A percentile compares a stretch with the other conserved stretches of the same genome.
These are phyloP conservation scores for Lachancea sp. DNA, from an alignment of 805 yeast genomes.

Conservation along the genomic window DNA sequence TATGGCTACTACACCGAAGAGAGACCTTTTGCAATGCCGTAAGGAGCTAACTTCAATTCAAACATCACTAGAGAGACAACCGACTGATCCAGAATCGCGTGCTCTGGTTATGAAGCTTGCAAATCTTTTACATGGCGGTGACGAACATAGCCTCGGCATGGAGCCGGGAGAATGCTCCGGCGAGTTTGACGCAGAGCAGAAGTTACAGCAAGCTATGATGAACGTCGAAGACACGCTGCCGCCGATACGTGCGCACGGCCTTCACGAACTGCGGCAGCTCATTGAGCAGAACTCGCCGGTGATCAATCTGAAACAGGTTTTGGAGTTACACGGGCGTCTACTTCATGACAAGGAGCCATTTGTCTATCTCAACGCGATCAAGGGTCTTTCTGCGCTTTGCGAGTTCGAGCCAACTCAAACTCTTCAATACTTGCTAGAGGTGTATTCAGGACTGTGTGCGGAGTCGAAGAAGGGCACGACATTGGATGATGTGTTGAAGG, in stretches of 20 bases:
- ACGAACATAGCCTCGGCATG: not conserved
- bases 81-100: not conserved
- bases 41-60: slow-evolving; percentile 29
- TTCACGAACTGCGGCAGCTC: slow-evolving; percentile 54
- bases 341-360: slow-evolving; percentile 79
- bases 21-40: slow-evolving; percentile 16
- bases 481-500: slow-evolving; percentile 63
- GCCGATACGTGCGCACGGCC: slow-evolving; percentile 84
- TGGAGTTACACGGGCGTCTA: slow-evolving; percentile 56
- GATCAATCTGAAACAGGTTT: slow-evolving; percentile 45
- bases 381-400: slow-evolving; percentile 62
- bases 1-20: slow-evolving; percentile 26
- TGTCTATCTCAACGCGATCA: slow-evolving; percentile 77
- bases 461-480: slow-evolving; percentile 18
- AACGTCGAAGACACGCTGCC: slow-evolving; percentile 70
- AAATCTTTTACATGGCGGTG: not conserved
- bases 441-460: slow-evolving; percentile 32
- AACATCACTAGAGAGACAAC: slow-evolving; percentile 11
- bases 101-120: slow-evolving; percentile 14
- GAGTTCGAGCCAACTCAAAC: slow-evolving; percentile 37
- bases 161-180: not conserved
- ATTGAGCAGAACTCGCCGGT: slow-evolving; percentile 45
- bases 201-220: slow-evolving; percentile 53
- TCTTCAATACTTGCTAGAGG: slow-evolving; percentile 33
- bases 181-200: slow-evolving; percentile 26